Percentiles rank a stretch among this genome's conserved stretches.
Evolutionary conservation across 1,139 yeast species (phyloP).

Genomic region (Blastobotrys elegans): DNA sequence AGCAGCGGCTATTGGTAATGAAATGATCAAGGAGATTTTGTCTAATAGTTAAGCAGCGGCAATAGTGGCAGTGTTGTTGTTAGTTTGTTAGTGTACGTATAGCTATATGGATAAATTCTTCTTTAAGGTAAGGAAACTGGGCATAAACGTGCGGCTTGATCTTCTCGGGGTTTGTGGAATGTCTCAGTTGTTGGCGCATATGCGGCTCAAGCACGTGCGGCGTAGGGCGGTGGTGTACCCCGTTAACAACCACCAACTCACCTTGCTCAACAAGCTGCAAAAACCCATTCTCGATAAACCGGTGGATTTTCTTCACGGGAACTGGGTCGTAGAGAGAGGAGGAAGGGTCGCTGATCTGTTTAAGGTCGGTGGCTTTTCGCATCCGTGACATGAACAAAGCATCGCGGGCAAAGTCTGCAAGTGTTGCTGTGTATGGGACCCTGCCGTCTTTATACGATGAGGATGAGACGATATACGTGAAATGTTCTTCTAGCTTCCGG

Average conservation of each 20-base stretch:
- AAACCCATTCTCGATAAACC: constrained; percentile 3
- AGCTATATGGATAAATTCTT: neutral
- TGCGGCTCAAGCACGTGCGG: too few species aligned
- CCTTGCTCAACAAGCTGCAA: neutral
- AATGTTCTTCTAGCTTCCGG: too few species aligned
- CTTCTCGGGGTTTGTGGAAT: too few species aligned
- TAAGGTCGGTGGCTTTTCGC: neutral
- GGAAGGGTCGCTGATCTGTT: too few species aligned
- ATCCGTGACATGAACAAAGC: neutral
- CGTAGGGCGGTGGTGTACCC: too few species aligned
- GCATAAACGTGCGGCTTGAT: too few species aligned
- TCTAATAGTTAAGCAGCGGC: constrained; percentile 10
- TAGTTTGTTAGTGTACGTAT: neutral
- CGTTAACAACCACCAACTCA: neutral
- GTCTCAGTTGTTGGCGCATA: too few species aligned
- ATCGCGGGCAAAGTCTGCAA: constrained; percentile 9
- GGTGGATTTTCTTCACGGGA: neutral
- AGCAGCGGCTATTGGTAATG: constrained; percentile 88
- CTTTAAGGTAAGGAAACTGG: too few species aligned
- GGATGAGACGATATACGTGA: too few species aligned
- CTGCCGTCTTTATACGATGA: too few species aligned
- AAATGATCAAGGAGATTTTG: constrained; percentile 85
- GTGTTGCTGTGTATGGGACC: too few species aligned
- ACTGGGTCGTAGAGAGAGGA: neutral
- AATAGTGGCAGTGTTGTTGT: too few species aligned